A percentile compares a stretch with the other conserved stretches of the same genome.
phyloP scores from a whole-genome alignment of 257 asterid genomes.

The Jacaranda mimosifolia region DNA sequence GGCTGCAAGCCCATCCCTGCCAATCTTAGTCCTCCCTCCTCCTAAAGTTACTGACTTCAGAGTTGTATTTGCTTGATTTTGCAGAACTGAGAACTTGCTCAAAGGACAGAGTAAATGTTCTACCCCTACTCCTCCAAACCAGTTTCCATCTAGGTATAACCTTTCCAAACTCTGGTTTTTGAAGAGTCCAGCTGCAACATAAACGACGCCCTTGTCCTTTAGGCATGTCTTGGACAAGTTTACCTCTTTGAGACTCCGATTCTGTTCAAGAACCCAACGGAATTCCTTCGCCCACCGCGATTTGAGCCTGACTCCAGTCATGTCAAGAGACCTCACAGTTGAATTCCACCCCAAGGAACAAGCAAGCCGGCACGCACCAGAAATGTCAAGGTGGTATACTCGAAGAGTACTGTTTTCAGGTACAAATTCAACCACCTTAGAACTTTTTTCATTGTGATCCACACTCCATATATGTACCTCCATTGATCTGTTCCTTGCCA shows the following conservation, averaged over 20 bases:
- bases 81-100: conserved; percentile 75
- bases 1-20: conserved; percentile 73
- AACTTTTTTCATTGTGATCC: conserved; percentile 39
- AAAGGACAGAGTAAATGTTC: conserved; percentile 92
- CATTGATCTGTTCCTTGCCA: conserved; percentile 76
- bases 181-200: conserved; percentile 85
- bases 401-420: conserved; percentile 66
- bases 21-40: conserved; percentile 71
- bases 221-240: conserved; percentile 65
- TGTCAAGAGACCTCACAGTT: conserved; percentile 72
- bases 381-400: conserved; percentile 51
- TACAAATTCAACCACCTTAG: conserved; percentile 68
- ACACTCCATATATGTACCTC: conserved; percentile 80
- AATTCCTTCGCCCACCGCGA: conserved; percentile 87
- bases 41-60: conserved; percentile 71
- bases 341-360: conserved; percentile 77
- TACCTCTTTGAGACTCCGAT: conserved; percentile 67
- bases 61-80: conserved; percentile 71
- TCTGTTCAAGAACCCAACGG: conserved; percentile 86
- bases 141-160: conserved; percentile 67
- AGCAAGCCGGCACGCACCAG: conserved; percentile 71
- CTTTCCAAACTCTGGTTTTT: conserved; percentile 72
- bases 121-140: conserved; percentile 68
- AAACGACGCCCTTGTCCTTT: conserved; percentile 76
- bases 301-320: conserved; percentile 72